A percentile compares a stretch with the other conserved stretches of the same genome.
Evolutionary conservation across 495 filamentous ascomycete genomes (phyloP).

Genomic region (Penicillium lagena): DNA sequence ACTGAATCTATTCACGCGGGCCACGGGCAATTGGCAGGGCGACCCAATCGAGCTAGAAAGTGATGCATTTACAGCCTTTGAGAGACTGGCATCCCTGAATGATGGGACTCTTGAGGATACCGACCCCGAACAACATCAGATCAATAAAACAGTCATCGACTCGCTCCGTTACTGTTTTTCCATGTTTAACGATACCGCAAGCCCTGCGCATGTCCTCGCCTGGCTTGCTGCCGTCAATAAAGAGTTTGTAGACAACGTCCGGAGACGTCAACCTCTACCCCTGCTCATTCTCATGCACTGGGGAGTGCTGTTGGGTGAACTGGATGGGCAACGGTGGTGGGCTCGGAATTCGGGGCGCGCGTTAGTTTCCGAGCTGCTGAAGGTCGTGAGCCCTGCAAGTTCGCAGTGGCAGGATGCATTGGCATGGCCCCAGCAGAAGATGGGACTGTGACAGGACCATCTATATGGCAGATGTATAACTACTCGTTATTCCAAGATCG

Average conservation of each 20-base stretch:
- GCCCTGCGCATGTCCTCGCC: conserved; percentile 25
- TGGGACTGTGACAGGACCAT: conserved; percentile 15
- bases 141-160: conserved; percentile 24
- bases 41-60: conserved; percentile 8
- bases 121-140: conserved; percentile 19
- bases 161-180: conserved; percentile 23
- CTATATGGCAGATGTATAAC: too few relatives aligned
- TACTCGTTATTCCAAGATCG: too few relatives aligned
- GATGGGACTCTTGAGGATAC: conserved; percentile 13
- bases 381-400: conserved; percentile 12
- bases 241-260: conserved; percentile 26
- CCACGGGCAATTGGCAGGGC: conserved; percentile 11
- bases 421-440: conserved; percentile 25
- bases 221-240: conserved; percentile 32
- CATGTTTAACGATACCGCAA: conserved; percentile 10
- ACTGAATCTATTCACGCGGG: conserved; percentile 17
- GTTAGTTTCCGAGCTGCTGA: conserved; percentile 24
- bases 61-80: conserved; percentile 19
- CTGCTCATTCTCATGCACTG: conserved; percentile 34
- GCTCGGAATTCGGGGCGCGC: conserved; percentile 25
- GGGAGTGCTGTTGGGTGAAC: conserved; percentile 25
- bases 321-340: conserved; percentile 35
- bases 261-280: conserved; percentile 22
- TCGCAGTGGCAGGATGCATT: conserved; percentile 17
- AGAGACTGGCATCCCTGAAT: conserved; percentile 18